Conservation (phyloP, 2,329 filamentous ascomycete species). For the Xylariales sp. region DNA sequence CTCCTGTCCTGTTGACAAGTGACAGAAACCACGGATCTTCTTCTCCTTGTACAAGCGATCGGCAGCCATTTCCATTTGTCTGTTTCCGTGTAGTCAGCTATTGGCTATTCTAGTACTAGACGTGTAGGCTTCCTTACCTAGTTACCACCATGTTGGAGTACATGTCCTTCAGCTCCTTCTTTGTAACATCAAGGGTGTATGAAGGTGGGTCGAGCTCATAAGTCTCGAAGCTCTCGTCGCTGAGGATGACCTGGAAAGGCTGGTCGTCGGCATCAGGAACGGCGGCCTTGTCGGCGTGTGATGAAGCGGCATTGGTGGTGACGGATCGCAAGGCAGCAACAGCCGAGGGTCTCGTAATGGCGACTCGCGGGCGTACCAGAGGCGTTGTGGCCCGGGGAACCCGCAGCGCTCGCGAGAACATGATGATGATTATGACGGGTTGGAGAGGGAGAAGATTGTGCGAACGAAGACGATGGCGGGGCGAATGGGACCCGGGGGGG, state of each 20-base stretch:
- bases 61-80: constrained; percentile 99
- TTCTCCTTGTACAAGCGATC: constrained; percentile 99
- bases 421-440: constrained; percentile 52
- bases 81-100: constrained; percentile 52
- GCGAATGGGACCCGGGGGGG: not conserved
- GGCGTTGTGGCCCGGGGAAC: constrained; percentile 68
- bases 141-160: constrained; percentile 97
- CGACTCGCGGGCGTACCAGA: constrained; percentile 59
- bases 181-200: constrained; percentile 92
- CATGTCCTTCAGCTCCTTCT: constrained; percentile 98
- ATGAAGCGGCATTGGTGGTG: constrained; percentile 93
- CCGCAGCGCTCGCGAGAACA: constrained; percentile 79
- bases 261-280: constrained; percentile 77
- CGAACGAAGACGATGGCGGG: not conserved
- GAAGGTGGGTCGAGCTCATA: constrained; percentile 97
- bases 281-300: constrained; percentile 83
- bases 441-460: constrained; percentile 7
- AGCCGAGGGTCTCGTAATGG: constrained; percentile 53
- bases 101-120: not conserved
- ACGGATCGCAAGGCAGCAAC: constrained; percentile 76
- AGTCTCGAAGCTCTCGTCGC: constrained; percentile 99
- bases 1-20: constrained; percentile 97
- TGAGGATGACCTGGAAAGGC: constrained; percentile 90
- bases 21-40: constrained; percentile 99
- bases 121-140: constrained; percentile 72